Evolutionary conservation across 345 rosid species (phyloP), one percentile per base, ranked within the genome.

Genomic region (Boechera stricta): DNA sequence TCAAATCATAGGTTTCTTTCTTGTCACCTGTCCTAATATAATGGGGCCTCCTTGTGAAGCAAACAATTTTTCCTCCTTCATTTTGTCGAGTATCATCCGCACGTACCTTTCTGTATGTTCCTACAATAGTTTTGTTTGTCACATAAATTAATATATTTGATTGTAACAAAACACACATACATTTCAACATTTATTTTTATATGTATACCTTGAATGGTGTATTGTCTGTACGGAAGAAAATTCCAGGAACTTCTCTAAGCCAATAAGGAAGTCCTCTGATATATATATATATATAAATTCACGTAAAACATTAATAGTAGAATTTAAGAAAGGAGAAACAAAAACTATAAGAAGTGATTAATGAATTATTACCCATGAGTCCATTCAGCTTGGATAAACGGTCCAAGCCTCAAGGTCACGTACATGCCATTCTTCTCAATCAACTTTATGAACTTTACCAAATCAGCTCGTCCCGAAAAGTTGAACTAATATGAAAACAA

Each of bases 381-480:
- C 98, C 98, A 95, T 83, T 95, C 99, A 67, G 93, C 99, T 73
- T 95, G 96, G 68, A 95, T 84, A 82, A 91, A 95, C 0, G 99
- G 98, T 33, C 99, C 99, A 72, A 91, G 73, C 81, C 98, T 81
- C 41, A 95, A 80, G 56, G 82, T 86, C 52, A 69, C 94, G 71
- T 83, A 88, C 94, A 92, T 80, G 1, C 82, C 84, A 42, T 87
- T 75, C 79, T 90, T 89, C 21, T 51, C 64, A 31, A 89, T 77
- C 82, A 83, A 5, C 85, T 82, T 95, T 77, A 95, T 74, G 82
- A 92, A 95, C 69, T 84, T 91, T 63, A 92, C 96, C 78, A 95
- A 54, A 69, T 95, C 98, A 67, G 83, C 82, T 76, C 82, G 68
- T 4, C 97, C 99, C 41, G 87, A 79, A 66, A 92, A 95, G 73